Base-by-base conservation (phyloP, 306 rosid species). In the Vachellia pachyceras region DNA sequence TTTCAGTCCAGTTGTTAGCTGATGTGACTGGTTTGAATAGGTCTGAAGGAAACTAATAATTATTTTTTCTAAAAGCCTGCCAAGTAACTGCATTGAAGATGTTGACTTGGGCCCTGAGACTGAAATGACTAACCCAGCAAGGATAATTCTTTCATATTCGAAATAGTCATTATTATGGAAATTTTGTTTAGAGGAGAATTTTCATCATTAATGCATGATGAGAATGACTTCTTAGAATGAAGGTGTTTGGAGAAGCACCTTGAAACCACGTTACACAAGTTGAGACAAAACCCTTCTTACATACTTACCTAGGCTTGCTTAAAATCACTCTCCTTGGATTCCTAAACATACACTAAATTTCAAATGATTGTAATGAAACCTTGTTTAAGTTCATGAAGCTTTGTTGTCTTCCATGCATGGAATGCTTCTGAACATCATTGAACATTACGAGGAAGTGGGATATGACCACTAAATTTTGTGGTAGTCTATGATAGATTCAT, bases 11-110 rank as follows among this genome's bases (percentile, higher is more conserved):
- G 76, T 78, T 78, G 73, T 66, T 70, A 67, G 79, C 68, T 85
- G 87, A 84, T 75, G 80, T 81, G 91, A 81, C 88, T 29, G 42
- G 69, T 76, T 82, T 77, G 79, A 25, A 57, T 54, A 74, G 84
- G 86, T 75, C 82, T 73, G 9, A 23, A 45, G 47, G 72, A 40
- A 70, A 25, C 54, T 72, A 66, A 75, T 77, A 71, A 33, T 75
- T 63, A 39, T 65, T 17, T 46, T 75, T 17, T 71, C 78, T 33
- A 39, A 79, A 60, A 23, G 29, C 69, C 78, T 69, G 44, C 75
- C 44, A 33, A 40, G 46, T 68, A 68, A 20, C 84, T 61, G 46
- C n/a, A n/a, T 57, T 55, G 12, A 17, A 73, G 52, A 33, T 66
- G 57, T 70, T 69, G 77, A 39, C 79, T 57, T 45, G 68, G 79